Evolutionary conservation across 2,329 filamentous ascomycete genomes (phyloP), one percentile per base, ranked within the genome.

Genomic region (Gyromitra esculenta): DNA sequence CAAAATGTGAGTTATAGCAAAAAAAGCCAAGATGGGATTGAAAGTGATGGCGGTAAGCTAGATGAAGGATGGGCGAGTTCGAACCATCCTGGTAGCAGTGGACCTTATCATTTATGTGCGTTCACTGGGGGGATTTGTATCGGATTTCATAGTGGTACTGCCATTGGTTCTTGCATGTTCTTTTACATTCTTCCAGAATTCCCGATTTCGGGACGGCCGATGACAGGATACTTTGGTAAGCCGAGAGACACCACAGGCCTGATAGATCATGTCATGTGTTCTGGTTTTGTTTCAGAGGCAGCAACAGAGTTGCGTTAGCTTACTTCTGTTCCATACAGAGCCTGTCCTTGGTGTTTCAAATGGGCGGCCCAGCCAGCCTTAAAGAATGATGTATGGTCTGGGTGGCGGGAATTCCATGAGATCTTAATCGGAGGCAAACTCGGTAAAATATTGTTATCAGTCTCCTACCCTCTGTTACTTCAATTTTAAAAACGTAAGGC

Each of bases 1-100:
- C 21, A 54, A 54, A 54, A 31, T 54, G 50, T 25, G 50, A 57
- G 54, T 39, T 57, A 8, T 9, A 25, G 54, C 54, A 18, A 57
- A 8, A 57, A 35, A n/a, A 15, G 31, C 15, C 25, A 57, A 57
- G 25, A 9, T 6, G 2, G 31, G 6, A 57, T 37, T 2, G 31
- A 21, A 21, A 21, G 4, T 8, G 48, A 18, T 18, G 8, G 48
- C n/a, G 48, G 48, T 52, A 52, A 52, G 15, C 15, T 52, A 52
- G 15, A 15, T 21, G n/a, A 52, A 52, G 5, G 54, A 37, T 39
- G 5, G 25, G 15, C 5, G 31, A 57, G 25, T 18, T 57, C 15
- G 11, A 7, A 15, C n/a, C 18, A 25, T 11, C 9, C 18, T n/a
- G 13, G 21, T 6, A 54, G 9, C 11, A 54, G 1, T 31, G 31